These are phyloP conservation scores for Lactarius tabidus DNA, from an alignment of 768 basidiomycete genomes.

Conservation along the genomic window DNA sequence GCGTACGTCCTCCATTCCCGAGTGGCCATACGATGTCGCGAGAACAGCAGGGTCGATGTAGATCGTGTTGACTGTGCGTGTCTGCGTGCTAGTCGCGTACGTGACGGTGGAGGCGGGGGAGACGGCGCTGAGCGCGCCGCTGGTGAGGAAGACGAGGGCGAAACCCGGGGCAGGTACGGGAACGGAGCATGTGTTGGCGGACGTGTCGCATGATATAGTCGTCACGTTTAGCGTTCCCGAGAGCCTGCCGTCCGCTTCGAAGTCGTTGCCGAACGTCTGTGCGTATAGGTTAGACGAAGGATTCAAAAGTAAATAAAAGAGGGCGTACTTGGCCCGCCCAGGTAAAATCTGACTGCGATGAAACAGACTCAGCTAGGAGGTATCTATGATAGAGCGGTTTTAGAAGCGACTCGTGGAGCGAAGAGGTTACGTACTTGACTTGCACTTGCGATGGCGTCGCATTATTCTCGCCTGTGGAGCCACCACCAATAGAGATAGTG, in stretches of 20 bases:
- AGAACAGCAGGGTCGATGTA: constrained; percentile 53
- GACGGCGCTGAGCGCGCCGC: constrained; percentile 37
- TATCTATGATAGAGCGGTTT: constrained; percentile 39
- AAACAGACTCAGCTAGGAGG: constrained; percentile 51
- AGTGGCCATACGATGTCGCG: constrained; percentile 59
- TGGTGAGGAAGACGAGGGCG: constrained; percentile 68
- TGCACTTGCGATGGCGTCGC: constrained; percentile 45
- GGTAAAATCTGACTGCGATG: constrained; percentile 59
- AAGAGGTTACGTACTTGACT: constrained; percentile 45
- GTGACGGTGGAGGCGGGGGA: constrained; percentile 41
- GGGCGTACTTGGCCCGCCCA: constrained; percentile 70
- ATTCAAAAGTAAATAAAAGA: not conserved
- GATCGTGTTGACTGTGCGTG: constrained; percentile 48
- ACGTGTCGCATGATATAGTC: constrained; percentile 56
- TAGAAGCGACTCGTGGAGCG: not conserved
- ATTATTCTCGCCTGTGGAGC: constrained; percentile 38
- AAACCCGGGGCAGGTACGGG: constrained; percentile 67
- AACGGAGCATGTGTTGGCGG: constrained; percentile 51
- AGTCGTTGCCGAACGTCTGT: constrained; percentile 57
- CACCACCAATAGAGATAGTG: constrained; percentile 46
- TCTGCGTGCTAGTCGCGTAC: constrained; percentile 48
- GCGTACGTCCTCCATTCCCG: constrained; percentile 31
- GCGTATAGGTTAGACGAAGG: not conserved
- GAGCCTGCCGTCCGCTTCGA: constrained; percentile 66
- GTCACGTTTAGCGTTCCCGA: constrained; percentile 51